Base-by-base conservation (phyloP, 176 grass and related monocot species). In the Oryza australiensis region DNA sequence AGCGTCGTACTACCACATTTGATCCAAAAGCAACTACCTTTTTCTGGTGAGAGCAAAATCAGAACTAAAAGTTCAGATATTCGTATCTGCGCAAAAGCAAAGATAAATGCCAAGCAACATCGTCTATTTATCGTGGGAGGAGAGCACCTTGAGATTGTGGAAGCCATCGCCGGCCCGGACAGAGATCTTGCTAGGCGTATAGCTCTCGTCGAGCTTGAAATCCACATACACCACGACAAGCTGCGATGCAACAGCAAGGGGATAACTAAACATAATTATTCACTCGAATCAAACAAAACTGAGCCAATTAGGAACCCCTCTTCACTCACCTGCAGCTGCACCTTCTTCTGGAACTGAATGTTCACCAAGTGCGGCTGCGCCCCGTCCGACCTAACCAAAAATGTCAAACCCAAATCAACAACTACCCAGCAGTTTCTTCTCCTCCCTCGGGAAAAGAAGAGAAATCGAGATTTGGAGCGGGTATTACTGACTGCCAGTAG, bases 131-230 rank as follows among this genome's bases (percentile, higher is more conserved):
- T 73, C n/a, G 0, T 14, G 5, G 9, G 26, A 48, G 85, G 41
- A 41, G 78, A 28, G 28, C 57, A 98, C 95, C 92, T 98, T 98
- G 53, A 98, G 75, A 85, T 98, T 94, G 86, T 98, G 92, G 79
- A 98, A 98, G n/a, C 95, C 92, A 81, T 98, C 95, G 16, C 92
- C 95, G 18, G 92, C 86, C 28, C 92, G 74, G 18, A 98, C 86
- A 70, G 95, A 94, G 71, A 98, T 98, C 89, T 98, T 98, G 87
- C 95, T 98, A 1, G 92, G 95, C 38, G 95, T 98, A 68, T 98
- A 98, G 86, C 92, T 98, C 85, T 98, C 95, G 57, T 98, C 92
- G 5, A 94, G 79, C 86, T 98, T 98, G 86, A 93, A 98, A 86
- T 98, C 92, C 66, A 98, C 92, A 75, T 98, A 98, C 26, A 98